These are phyloP conservation scores for Termitomyces sp. DNA, from an alignment of 768 basidiomycete species.

Conservation along the genomic window DNA sequence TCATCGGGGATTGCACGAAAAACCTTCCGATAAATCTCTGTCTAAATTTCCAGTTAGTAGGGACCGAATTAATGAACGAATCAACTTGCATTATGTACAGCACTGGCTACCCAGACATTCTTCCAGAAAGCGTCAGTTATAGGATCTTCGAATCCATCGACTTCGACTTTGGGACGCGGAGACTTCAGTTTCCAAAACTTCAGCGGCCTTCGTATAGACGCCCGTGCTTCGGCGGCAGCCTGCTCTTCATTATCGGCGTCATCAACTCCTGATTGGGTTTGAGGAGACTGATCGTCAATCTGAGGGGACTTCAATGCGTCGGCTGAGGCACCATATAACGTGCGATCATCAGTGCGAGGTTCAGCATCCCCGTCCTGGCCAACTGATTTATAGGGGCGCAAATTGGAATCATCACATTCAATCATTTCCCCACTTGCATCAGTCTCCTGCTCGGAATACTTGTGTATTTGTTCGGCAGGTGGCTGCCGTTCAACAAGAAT, in stretches of 20 bases:
- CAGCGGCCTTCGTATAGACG: constrained; percentile 53
- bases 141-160: constrained; percentile 85
- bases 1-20: constrained; percentile 96
- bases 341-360: constrained; percentile 37
- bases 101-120: constrained; percentile 82
- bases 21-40: constrained; percentile 92
- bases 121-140: constrained; percentile 87
- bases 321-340: constrained; percentile 54
- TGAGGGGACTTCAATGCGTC: constrained; percentile 41
- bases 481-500: constrained; percentile 48
- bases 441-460: background rate
- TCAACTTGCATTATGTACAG: constrained; percentile 78
- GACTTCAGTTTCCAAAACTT: constrained; percentile 62
- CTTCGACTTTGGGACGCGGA: constrained; percentile 68
- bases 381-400: constrained; percentile 1
- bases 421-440: constrained; percentile 9
- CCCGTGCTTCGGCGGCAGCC: constrained; percentile 44
- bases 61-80: constrained; percentile 6
- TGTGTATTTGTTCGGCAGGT: constrained; percentile 25
- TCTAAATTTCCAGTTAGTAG: constrained; percentile 43
- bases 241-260: constrained; percentile 49
- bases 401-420: background rate
- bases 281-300: constrained; percentile 45
- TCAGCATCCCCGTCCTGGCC: constrained; percentile 21
- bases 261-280: constrained; percentile 39